Evolutionary conservation across 768 basidiomycete species (phyloP).

Genomic region (Kwoniella sp.): DNA sequence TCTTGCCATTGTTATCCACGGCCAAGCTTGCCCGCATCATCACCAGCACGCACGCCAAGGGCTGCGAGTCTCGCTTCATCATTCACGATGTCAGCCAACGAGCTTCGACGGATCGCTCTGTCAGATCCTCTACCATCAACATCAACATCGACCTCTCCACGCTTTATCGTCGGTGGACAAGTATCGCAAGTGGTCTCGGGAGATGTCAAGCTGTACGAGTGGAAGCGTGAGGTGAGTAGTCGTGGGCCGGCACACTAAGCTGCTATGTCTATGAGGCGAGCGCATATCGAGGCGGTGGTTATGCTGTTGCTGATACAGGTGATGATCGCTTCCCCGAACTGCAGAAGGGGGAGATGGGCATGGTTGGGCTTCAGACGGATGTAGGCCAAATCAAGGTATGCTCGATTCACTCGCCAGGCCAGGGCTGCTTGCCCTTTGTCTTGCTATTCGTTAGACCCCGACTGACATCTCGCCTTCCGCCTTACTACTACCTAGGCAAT

Average conservation of each 20-base stretch:
- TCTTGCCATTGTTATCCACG: no score
- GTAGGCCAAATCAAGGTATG: slow-evolving; percentile 37
- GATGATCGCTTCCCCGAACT: not conserved
- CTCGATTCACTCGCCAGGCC: no score
- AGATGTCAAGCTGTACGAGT: slow-evolving; percentile 52
- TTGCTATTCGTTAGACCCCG: no score
- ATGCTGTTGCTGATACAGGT: not conserved
- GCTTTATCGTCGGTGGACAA: slow-evolving; percentile 49
- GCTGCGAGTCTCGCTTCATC: no score
- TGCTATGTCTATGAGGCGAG: slow-evolving; percentile 1
- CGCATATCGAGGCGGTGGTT: no score
- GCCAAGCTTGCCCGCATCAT: no score
- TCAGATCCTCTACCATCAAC: slow-evolving; percentile 30
- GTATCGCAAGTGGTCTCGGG: slow-evolving; percentile 35
- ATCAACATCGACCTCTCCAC: slow-evolving; percentile 24
- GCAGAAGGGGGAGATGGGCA: slow-evolving; percentile 41
- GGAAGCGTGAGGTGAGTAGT: slow-evolving; percentile 32
- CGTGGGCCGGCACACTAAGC: not conserved
- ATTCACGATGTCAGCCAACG: slow-evolving; percentile 3
- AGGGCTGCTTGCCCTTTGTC: no score
- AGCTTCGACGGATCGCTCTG: slow-evolving; percentile 33
- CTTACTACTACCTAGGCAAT: slow-evolving; percentile 31
- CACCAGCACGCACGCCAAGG: no score
- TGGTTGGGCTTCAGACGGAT: slow-evolving; percentile 48
- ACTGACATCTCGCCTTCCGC: no score